phyloP scores from a whole-genome alignment of 768 basidiomycete species.

The Tremella mesenterica region DNA sequence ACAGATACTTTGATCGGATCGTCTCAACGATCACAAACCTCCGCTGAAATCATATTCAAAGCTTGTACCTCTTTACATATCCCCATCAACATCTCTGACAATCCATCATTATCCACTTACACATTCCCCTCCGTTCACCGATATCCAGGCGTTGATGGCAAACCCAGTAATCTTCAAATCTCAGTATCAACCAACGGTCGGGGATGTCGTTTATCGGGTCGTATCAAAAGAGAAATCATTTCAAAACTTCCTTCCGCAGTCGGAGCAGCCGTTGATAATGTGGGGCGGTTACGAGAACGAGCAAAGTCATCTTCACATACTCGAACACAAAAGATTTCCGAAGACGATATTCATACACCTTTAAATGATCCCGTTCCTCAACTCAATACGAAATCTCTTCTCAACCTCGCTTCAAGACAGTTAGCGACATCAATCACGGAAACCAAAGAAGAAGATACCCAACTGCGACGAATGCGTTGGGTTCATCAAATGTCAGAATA shows the following conservation, averaged over 20 bases:
- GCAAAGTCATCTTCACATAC: slow-evolving; percentile 13
- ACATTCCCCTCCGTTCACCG: slow-evolving; percentile 79
- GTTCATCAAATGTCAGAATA: slow-evolving; percentile 94
- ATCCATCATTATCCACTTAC: slow-evolving; percentile 78
- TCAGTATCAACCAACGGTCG: slow-evolving; percentile 85
- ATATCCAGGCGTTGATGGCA: slow-evolving; percentile 51
- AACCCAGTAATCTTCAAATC: slow-evolving; percentile 49
- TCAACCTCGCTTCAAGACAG: slow-evolving; percentile 9
- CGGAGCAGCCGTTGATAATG: slow-evolving; percentile 63
- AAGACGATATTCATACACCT: slow-evolving; percentile 47
- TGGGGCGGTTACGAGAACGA: slow-evolving; percentile 58
- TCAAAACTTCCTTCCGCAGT: slow-evolving; percentile 59
- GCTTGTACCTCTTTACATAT: slow-evolving; percentile 56
- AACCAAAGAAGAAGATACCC: slow-evolving; percentile 19
- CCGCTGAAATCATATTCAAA: slow-evolving; percentile 55
- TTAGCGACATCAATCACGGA: slow-evolving; percentile 10
- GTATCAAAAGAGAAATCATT: slow-evolving; percentile 75
- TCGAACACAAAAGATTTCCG: slow-evolving; percentile 12
- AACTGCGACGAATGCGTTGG: slow-evolving; percentile 74
- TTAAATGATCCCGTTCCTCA: slow-evolving; percentile 47
- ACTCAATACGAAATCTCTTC: slow-evolving; percentile 32
- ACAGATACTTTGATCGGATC: slow-evolving; percentile 62
- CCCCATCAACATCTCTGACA: slow-evolving; percentile 78
- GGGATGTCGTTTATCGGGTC: slow-evolving; percentile 73
- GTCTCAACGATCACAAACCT: slow-evolving; percentile 48